Conservation (phyloP, 306 rosid genomes). For the Corylus heterophylla region DNA sequence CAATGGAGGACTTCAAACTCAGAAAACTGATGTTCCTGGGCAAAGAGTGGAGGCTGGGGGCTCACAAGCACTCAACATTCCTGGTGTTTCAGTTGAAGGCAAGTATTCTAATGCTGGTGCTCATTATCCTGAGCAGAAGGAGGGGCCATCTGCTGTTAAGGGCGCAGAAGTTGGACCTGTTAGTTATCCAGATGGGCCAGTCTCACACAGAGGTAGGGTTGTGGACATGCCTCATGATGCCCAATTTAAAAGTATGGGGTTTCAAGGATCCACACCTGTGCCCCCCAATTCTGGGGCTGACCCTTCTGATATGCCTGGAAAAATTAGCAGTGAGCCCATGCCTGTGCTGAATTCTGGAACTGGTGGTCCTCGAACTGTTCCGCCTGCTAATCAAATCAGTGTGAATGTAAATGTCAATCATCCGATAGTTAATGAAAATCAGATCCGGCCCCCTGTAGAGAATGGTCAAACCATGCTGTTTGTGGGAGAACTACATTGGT, state of each 20-base stretch:
- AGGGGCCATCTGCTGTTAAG: constrained; percentile 20
- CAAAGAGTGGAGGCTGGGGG: constrained; percentile 27
- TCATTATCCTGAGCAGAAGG: constrained; percentile 37
- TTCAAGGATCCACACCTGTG: constrained; percentile 33
- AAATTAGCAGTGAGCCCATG: constrained; percentile 19
- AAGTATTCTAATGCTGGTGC: constrained; percentile 27
- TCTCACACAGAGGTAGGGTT: constrained; percentile 32
- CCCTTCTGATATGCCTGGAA: constrained; percentile 29
- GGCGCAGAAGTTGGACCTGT: constrained; percentile 30
- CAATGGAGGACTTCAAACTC: constrained; percentile 39
- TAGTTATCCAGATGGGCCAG: constrained; percentile 17
- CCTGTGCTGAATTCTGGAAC: constrained; percentile 24
- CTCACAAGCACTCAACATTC: constrained; percentile 24
- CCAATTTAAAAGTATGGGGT: constrained; percentile 30
- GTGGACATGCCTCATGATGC: constrained; percentile 29
- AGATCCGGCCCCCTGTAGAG: constrained; percentile 36
- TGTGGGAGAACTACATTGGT: constrained; percentile 60
- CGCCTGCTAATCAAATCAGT: constrained; percentile 32
- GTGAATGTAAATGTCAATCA: constrained; percentile 24
- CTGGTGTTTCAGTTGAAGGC: constrained; percentile 38
- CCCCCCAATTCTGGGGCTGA: constrained; percentile 20
- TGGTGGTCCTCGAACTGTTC: constrained; percentile 23
- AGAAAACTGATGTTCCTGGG: constrained; percentile 31
- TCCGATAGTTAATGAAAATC: constrained; percentile 36
- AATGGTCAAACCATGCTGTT: constrained; percentile 40